Percentiles rank a stretch among this genome's conserved stretches.
phyloP scores from a whole-genome alignment of 257 asterid species.

The Echites panduratus region DNA sequence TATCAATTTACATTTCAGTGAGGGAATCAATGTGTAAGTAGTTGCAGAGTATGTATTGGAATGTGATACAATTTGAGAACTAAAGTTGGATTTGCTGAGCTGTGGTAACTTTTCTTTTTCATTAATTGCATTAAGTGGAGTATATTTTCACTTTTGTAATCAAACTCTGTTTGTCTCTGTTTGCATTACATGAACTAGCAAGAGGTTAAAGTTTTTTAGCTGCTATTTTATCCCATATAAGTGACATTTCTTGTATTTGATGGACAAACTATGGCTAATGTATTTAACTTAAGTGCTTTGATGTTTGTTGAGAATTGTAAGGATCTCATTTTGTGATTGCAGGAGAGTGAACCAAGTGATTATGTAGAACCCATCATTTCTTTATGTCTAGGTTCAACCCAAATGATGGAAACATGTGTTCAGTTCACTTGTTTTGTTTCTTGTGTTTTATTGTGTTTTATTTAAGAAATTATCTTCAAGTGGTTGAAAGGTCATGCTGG shows the following conservation, averaged over 20 bases:
- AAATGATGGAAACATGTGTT: not conserved
- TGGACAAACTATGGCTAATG: not conserved
- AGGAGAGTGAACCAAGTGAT: too few relatives aligned
- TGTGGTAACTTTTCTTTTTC: not conserved
- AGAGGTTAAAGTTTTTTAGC: not conserved
- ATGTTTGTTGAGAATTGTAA: not conserved
- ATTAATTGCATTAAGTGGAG: conserved; percentile 5
- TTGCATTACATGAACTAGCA: conserved; percentile 1
- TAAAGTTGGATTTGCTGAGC: not conserved
- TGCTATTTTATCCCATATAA: not conserved
- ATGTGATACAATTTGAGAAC: not conserved
- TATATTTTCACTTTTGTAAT: not conserved
- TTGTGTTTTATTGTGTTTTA: conserved; percentile 1
- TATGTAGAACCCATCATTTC: too few relatives aligned
- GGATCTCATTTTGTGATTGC: not conserved
- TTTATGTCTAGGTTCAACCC: not conserved
- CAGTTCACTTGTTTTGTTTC: not conserved
- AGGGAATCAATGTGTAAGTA: not conserved
- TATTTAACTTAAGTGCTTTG: conserved; percentile 6
- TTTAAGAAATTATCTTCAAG: too few relatives aligned
- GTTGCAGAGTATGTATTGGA: not conserved
- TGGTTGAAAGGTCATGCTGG: not conserved
- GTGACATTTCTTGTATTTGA: not conserved
- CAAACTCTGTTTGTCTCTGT: not conserved
- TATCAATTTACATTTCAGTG: not conserved